Base-by-base conservation (phyloP, 352 stramenopile genomes). In the Globisporangium nodosum region DNA sequence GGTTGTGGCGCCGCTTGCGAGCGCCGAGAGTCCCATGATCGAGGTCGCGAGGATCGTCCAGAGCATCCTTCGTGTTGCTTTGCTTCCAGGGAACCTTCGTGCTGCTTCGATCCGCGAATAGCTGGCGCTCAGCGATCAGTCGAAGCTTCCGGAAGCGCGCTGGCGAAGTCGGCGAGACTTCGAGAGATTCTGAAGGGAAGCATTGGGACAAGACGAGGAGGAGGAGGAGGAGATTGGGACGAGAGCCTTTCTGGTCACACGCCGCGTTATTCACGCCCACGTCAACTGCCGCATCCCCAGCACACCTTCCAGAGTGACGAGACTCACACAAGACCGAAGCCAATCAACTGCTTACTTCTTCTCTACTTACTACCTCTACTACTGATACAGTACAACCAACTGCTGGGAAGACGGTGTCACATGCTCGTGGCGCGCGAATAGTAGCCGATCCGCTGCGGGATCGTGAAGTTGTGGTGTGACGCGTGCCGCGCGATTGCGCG, bases 1-100 rank as follows among this genome's bases (percentile, higher is more conserved):
- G 18, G 49, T 51, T 45, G 67, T 71, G 7, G 68, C 45, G 27
- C 39, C 47, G 27, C 56, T 56, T 11, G 31, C 58, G 20, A 70
- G 11, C 47, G 52, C 62, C 47, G 69, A 76, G 43, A 64, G 27
- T 49, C 31, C 35, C 30, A 69, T 58, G 24, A 37, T 33, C 20
- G 37, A 51, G 48, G 61, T 49, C 16, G 59, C 61, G 31, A 76
- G 27, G 16, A 63, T 33, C 56, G 69, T 73, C 65, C 65, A 76
- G 46, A 73, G 50, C 69, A 76, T 76, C 33, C 5, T 47, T 16
- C 4, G 40, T 49, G 24, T 27, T 27, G 24, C 24, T 27, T 27
- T 27, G 24, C 24, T 27, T 27, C 24, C 24, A 27, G 24, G 24
- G 24, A 27, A 27, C 24, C 24, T 27, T 27, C 24, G 24, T 27